Conservation (phyloP, 495 filamentous ascomycete genomes). For the Aspergillus ellipticus region DNA sequence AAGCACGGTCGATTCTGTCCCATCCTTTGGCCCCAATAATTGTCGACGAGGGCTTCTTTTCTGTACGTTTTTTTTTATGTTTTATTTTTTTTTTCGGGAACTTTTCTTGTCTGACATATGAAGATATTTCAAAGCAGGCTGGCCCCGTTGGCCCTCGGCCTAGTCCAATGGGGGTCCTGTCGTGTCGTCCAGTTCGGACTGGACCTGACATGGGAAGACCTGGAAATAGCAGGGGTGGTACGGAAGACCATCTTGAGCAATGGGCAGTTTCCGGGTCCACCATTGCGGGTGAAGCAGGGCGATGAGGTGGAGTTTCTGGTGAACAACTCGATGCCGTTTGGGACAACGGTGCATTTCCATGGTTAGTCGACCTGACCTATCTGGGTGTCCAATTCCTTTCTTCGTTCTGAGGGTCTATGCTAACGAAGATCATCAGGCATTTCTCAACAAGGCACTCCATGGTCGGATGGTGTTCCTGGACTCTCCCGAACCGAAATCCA, state of each 20-base stretch:
- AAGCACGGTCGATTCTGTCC: too few relatives aligned
- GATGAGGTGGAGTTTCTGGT: slow-evolving; percentile 60
- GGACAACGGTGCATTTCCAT: slow-evolving; percentile 53
- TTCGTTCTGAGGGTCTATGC: neutral
- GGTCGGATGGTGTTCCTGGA: slow-evolving; percentile 54
- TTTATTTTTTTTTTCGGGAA: too few relatives aligned
- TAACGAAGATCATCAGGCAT: slow-evolving; percentile 21
- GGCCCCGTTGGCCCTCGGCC: slow-evolving; percentile 7
- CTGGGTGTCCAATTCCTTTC: neutral
- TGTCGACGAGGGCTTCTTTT: too few relatives aligned
- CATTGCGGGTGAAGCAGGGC: slow-evolving; percentile 56
- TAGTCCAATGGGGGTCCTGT: slow-evolving; percentile 12
- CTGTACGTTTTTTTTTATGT: too few relatives aligned
- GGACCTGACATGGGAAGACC: slow-evolving; percentile 29
- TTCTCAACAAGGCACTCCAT: slow-evolving; percentile 41
- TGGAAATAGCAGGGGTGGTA: slow-evolving; percentile 26
- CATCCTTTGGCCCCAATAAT: too few relatives aligned
- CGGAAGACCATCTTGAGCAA: slow-evolving; percentile 56
- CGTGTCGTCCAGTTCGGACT: slow-evolving; percentile 28
- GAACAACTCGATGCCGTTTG: slow-evolving; percentile 51
- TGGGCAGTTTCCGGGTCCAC: slow-evolving; percentile 56
- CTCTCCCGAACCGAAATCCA: slow-evolving; percentile 43
- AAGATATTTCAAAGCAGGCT: too few relatives aligned
- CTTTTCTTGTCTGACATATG: too few relatives aligned
- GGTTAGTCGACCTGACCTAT: slow-evolving; percentile 21